Evolutionary conservation across 768 basidiomycete genomes (phyloP).

Genomic region (Panus rudis): DNA sequence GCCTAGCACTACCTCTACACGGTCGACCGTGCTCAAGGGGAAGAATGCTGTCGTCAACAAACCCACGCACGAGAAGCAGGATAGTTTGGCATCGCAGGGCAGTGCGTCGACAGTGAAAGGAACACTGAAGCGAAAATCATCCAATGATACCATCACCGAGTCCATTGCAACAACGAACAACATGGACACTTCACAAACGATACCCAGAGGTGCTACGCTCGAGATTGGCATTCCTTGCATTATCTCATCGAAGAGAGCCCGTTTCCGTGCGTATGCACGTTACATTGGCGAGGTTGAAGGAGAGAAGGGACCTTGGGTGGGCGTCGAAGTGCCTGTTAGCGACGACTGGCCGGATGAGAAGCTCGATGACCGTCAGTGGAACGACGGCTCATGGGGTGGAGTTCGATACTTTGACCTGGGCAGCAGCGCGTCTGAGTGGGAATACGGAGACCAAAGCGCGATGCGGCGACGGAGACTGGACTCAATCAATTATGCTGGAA

Average conservation of each 20-base stretch:
- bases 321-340: slow-evolving; percentile 78
- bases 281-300: slow-evolving; percentile 86
- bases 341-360: slow-evolving; percentile 46
- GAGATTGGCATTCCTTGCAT: slow-evolving; percentile 89
- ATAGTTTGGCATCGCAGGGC: slow-evolving; percentile 18
- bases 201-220: slow-evolving; percentile 61
- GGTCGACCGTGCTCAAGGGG: slow-evolving; percentile 9
- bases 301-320: slow-evolving; percentile 81
- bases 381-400: slow-evolving; percentile 79
- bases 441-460: slow-evolving; percentile 43
- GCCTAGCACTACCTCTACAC: slow-evolving; percentile 1
- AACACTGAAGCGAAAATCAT: slow-evolving; percentile 31
- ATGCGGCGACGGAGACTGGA: slow-evolving; percentile 35
- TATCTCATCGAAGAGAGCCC: slow-evolving; percentile 72
- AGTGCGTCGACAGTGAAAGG: slow-evolving; percentile 23
- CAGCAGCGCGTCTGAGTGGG: slow-evolving; percentile 51
- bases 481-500: slow-evolving; percentile 29
- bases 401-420: slow-evolving; percentile 80
- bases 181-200: neutral
- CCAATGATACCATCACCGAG: slow-evolving; percentile 28
- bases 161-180: slow-evolving; percentile 5
- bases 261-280: slow-evolving; percentile 80
- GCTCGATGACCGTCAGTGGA: slow-evolving; percentile 68
- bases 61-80: slow-evolving; percentile 16
- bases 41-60: slow-evolving; percentile 6